Conservation (phyloP, 2,329 filamentous ascomycete species). For the Reticulascus tulasneorum region DNA sequence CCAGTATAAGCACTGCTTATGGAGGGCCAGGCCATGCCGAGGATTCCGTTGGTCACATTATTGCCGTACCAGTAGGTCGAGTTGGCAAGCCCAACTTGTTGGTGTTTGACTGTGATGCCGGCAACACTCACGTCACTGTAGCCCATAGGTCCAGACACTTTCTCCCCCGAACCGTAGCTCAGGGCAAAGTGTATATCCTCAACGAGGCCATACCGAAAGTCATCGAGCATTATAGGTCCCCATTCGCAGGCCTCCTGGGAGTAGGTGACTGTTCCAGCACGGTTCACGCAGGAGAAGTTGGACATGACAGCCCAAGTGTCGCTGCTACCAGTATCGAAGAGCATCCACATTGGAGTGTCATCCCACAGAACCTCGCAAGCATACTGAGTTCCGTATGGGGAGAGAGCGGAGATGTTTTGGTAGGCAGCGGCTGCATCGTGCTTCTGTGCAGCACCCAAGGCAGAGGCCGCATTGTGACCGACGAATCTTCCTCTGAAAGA, state of each 20-base stretch:
- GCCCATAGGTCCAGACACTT: constrained; percentile 43
- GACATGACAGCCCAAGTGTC: constrained; percentile 45
- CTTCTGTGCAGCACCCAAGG: constrained; percentile 18
- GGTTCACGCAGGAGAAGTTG: constrained; percentile 38
- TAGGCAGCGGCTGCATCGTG: constrained; percentile 14
- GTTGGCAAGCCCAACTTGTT: constrained; percentile 46
- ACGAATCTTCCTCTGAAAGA: constrained; percentile 20
- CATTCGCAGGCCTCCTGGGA: constrained; percentile 34
- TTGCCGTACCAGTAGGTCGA: constrained; percentile 48
- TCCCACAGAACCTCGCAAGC: constrained; percentile 38
- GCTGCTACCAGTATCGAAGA: constrained; percentile 48
- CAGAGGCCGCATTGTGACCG: constrained; percentile 24
- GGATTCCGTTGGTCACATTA: constrained; percentile 46
- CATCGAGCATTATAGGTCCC: constrained; percentile 30
- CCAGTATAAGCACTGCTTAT: constrained; percentile 46
- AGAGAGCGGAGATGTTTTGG: constrained; percentile 35
- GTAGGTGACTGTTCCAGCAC: constrained; percentile 22
- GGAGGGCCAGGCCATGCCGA: constrained; percentile 48
- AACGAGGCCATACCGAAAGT: constrained; percentile 36
- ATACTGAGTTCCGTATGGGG: constrained; percentile 37
- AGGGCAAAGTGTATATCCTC: constrained; percentile 41
- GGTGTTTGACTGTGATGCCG: constrained; percentile 37
- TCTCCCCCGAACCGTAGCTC: constrained; percentile 45
- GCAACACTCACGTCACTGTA: constrained; percentile 41
- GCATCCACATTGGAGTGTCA: constrained; percentile 31